Base-by-base conservation (phyloP, 2,329 filamentous ascomycete genomes). In the Didymosphaeria variabile region DNA sequence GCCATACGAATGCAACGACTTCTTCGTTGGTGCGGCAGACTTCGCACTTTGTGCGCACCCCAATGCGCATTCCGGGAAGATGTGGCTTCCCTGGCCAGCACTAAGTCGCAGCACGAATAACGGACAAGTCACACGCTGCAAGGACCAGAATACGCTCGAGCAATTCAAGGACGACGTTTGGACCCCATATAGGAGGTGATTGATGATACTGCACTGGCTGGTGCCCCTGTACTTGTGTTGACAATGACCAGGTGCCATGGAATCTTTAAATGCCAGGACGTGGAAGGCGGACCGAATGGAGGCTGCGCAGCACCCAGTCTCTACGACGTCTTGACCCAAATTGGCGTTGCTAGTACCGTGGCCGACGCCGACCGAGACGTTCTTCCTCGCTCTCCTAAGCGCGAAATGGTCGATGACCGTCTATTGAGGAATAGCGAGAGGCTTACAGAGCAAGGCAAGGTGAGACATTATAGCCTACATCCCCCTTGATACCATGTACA, bases 1-100 rank as follows among this genome's bases (percentile, higher is more conserved):
- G 4, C 63, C 63, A 1, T 57, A 29, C 17, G 34, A 54, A 19
- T 65, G 62, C 34, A n/a, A 54, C 42, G 55, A 60, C n/a, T 55
- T 58, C n/a, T 55, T 56, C 42, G 45, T 10, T 1, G 36, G 23
- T 8, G 9, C 1, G 1, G 17, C 29, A 12, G 50, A 55, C 36
- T 56, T 60, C 15, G 55, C 59, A 6, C 7, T 62, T 31, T 65
- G 62, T 32, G 42, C 21, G 2, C 17, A 44, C 12, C 42, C 34
- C 4, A 29, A 55, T 5, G 2, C 15, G 3, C 6, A 52, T 2
- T 5, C 21, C 12, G 21, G 12, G 15, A 21, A 50, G 13, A 17
- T 61, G 6, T 61, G 59, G 59, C 32, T 55, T 2, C 59, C 59
- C 7, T 61, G 59, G 59, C 59, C 51, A 13, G 34, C 40, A 12